Percentiles rank a stretch among this genome's conserved stretches.
Conservation (phyloP, 2,329 filamentous ascomycete genomes). For the Hysterium pulicare region DNA sequence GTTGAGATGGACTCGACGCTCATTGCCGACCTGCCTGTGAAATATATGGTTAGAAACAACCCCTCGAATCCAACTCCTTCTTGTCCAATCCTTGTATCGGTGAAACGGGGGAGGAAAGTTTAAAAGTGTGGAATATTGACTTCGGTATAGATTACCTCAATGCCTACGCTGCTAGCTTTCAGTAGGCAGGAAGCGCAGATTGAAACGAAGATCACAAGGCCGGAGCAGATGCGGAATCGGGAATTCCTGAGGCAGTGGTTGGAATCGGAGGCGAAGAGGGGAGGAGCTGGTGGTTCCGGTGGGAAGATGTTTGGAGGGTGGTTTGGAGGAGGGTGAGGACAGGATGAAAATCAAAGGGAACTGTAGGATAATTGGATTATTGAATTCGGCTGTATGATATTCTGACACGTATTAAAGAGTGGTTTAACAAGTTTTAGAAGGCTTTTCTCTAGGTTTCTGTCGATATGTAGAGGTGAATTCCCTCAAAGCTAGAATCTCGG, state of each 20-base stretch:
- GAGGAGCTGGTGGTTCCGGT: constrained; percentile 45
- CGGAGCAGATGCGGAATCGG: constrained; percentile 46
- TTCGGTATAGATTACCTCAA: constrained; percentile 45
- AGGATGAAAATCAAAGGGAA: neutral
- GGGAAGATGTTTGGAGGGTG: constrained; percentile 39
- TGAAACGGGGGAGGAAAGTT: neutral
- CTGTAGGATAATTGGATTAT: neutral
- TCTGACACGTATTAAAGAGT: too few species aligned
- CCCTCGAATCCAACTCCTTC: neutral
- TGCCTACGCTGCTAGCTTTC: constrained; percentile 51
- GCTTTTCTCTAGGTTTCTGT: too few species aligned
- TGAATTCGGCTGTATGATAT: too few species aligned
- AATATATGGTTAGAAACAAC: constrained; percentile 33
- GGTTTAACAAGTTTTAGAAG: too few species aligned
- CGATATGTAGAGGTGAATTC: too few species aligned
- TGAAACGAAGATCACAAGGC: constrained; percentile 42
- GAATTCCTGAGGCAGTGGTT: constrained; percentile 47
- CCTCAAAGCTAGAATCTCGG: too few species aligned
- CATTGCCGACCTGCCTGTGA: constrained; percentile 40
- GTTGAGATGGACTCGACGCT: constrained; percentile 47
- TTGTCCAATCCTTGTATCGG: constrained; percentile 1
- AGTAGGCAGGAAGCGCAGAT: constrained; percentile 49
- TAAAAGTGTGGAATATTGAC: neutral
- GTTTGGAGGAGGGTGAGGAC: constrained; percentile 26
- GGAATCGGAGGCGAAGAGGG: constrained; percentile 45